phyloP scores from a whole-genome alignment of 129 eudicot species.

The Ambrosia trifida region DNA sequence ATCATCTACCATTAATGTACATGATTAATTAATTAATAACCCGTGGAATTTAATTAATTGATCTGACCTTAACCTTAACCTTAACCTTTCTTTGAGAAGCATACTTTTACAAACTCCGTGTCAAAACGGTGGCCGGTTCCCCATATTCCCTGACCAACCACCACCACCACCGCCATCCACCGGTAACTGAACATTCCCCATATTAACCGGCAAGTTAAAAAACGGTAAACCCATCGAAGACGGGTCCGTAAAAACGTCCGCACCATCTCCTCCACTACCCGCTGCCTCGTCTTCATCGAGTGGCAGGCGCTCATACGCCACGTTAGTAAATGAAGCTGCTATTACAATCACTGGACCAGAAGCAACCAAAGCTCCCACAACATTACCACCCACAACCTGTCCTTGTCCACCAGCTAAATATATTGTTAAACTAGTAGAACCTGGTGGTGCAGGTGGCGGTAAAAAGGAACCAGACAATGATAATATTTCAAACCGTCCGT shows the following conservation, averaged over 20 bases:
- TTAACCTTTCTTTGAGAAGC: slow-evolving; percentile 10
- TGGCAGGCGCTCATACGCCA: slow-evolving; percentile 81
- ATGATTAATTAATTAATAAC: slow-evolving; percentile 29
- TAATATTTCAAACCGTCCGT: slow-evolving; percentile 78
- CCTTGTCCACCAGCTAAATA: slow-evolving; percentile 88
- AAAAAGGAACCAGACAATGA: slow-evolving; percentile 74
- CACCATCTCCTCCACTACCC: slow-evolving; percentile 28
- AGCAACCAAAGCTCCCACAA: slow-evolving; percentile 72
- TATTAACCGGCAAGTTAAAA: slow-evolving; percentile 61
- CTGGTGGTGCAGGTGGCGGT: slow-evolving; percentile 92
- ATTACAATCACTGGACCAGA: slow-evolving; percentile 76
- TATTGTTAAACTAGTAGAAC: slow-evolving; percentile 76
- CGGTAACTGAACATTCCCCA: slow-evolving; percentile 61
- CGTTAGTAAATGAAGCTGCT: slow-evolving; percentile 81
- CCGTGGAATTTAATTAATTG: slow-evolving; percentile 3
- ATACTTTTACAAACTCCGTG: background rate
- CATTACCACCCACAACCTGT: slow-evolving; percentile 76
- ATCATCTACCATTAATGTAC: slow-evolving; percentile 37
- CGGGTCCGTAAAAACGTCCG: slow-evolving; percentile 49
- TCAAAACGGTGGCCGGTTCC: slow-evolving; percentile 47
- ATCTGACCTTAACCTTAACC: slow-evolving; percentile 24
- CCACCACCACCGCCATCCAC: slow-evolving; percentile 45
- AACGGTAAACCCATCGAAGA: slow-evolving; percentile 72
- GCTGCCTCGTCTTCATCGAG: slow-evolving; percentile 63
- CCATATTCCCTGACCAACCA: slow-evolving; percentile 46